A percentile compares a stretch with the other conserved stretches of the same genome.
Conservation (phyloP, 257 asterid species). For the Solanum raphanifolium region DNA sequence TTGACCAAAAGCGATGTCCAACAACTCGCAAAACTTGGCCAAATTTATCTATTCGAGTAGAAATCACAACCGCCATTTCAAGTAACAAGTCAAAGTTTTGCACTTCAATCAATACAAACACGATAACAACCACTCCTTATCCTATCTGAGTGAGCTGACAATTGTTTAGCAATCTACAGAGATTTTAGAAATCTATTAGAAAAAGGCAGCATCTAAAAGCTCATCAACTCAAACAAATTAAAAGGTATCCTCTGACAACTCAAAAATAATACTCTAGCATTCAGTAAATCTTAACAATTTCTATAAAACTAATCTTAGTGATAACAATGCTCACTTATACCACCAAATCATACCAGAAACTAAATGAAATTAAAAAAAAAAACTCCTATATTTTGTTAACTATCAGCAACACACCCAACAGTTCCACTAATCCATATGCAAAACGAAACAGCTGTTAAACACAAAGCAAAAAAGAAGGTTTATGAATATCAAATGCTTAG, state of each 20-base stretch:
- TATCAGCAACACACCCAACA: not conserved
- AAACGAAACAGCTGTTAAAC: no score
- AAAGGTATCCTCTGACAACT: not conserved
- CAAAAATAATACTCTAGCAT: not conserved
- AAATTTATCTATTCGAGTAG: not conserved
- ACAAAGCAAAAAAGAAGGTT: not conserved
- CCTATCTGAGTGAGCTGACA: not conserved
- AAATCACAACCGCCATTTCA: not conserved
- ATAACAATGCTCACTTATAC: not conserved
- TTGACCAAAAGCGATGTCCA: constrained; percentile 12
- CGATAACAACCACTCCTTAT: not conserved
- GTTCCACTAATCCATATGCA: not conserved
- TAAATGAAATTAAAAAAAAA: not conserved
- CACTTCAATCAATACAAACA: not conserved
- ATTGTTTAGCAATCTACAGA: not conserved
- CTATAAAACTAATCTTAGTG: not conserved
- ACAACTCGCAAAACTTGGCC: constrained; percentile 3
- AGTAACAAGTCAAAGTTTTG: not conserved
- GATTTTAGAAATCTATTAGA: not conserved
- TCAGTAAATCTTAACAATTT: not conserved
- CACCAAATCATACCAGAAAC: not conserved
- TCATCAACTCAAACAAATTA: not conserved
- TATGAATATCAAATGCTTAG: not conserved
- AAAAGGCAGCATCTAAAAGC: not conserved
- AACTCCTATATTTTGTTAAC: not conserved